Conservation (phyloP, 192 early-diverging fungal genomes). For the Coemansia sp. region DNA sequence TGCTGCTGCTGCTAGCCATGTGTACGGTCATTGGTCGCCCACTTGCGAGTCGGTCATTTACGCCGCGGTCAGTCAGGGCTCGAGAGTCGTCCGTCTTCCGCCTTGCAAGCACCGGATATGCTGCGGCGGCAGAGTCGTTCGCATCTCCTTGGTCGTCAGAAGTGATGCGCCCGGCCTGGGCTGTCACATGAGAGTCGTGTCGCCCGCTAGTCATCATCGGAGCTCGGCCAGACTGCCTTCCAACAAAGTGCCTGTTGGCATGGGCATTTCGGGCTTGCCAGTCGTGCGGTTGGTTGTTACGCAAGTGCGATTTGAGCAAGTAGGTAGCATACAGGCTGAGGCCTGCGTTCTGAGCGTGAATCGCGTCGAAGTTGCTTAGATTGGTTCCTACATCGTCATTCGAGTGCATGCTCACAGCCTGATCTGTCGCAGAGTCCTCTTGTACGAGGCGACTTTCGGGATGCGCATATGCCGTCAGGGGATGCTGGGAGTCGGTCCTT, state of each 20-base stretch:
- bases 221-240: slow-evolving; percentile 15
- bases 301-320: slow-evolving; percentile 52
- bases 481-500: background rate
- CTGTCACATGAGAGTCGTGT: background rate
- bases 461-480: background rate
- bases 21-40: slow-evolving; percentile 2
- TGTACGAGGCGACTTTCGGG: background rate
- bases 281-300: slow-evolving; percentile 37
- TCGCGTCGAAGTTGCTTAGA: background rate
- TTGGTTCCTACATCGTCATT: background rate
- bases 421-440: background rate
- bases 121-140: background rate
- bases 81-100: background rate
- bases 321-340: slow-evolving; percentile 49
- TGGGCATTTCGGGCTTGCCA: background rate
- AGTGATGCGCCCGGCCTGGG: background rate
- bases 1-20: background rate
- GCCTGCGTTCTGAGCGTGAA: slow-evolving; percentile 10
- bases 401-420: background rate
- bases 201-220: background rate
- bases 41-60: too few species aligned
- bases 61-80: background rate
- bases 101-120: background rate
- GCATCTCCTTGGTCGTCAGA: background rate
- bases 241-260: slow-evolving; percentile 15